Evolutionary conservation across 1,139 yeast genomes (phyloP).

Genomic region (Hyphopichia pseudoburtonii): DNA sequence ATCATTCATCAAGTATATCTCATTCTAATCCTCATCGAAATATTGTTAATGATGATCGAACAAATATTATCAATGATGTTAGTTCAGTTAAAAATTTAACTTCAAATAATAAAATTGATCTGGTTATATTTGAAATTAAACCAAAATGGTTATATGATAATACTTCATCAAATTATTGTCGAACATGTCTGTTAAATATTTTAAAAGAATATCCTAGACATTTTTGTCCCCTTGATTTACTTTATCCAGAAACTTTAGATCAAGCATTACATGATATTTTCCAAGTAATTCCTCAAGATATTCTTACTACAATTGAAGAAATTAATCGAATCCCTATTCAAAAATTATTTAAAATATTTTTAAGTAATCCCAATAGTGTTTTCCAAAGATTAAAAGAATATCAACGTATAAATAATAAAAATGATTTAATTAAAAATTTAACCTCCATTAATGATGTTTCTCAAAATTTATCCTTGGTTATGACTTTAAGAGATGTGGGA

Average conservation of each 20-base stretch:
- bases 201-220: slow-evolving; percentile 33
- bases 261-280: slow-evolving; percentile 38
- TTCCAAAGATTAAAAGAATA: slow-evolving; percentile 38
- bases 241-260: slow-evolving; percentile 32
- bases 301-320: slow-evolving; percentile 18
- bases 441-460: slow-evolving; percentile 42
- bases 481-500: slow-evolving; percentile 61
- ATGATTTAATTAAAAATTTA: slow-evolving; percentile 36
- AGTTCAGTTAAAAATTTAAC: not conserved
- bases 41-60: slow-evolving; percentile 1
- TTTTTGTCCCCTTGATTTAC: slow-evolving; percentile 46
- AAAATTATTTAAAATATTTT: slow-evolving; percentile 26
- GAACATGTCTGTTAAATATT: slow-evolving; percentile 47
- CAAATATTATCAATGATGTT: not conserved
- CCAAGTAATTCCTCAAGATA: slow-evolving; percentile 23
- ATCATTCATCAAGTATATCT: too few species aligned
- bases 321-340: slow-evolving; percentile 28
- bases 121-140: slow-evolving; percentile 43
- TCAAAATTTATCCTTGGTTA: slow-evolving; percentile 43
- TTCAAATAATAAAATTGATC: slow-evolving; percentile 15
- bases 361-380: slow-evolving; percentile 33
- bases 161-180: slow-evolving; percentile 35
- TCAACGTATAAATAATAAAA: slow-evolving; percentile 35
- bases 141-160: slow-evolving; percentile 53
- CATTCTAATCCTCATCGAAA: not conserved